These are phyloP conservation scores for Gastrolobium bilobum DNA, from an alignment of 306 rosid species.

Conservation along the genomic window DNA sequence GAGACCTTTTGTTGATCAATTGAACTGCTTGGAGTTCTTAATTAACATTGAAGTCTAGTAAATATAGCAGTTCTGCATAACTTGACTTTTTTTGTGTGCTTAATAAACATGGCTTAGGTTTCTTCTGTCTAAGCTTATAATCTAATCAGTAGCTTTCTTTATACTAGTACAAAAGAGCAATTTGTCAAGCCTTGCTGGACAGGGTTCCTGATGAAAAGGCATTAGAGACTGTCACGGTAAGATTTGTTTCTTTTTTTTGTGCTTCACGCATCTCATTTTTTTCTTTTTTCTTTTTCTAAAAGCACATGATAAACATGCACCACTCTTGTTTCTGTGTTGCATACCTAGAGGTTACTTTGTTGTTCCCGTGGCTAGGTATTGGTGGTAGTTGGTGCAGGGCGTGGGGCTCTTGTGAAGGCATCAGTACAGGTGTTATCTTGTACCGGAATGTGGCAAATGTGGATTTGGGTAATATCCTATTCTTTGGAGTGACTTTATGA, in stretches of 20 bases:
- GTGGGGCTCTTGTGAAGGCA: constrained; percentile 80
- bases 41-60: neutral
- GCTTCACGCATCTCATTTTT: too few relatives aligned
- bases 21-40: constrained; percentile 4
- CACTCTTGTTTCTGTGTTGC: too few relatives aligned
- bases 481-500: neutral
- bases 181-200: constrained; percentile 70
- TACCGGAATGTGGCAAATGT: neutral
- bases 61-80: too few relatives aligned
- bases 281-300: too few relatives aligned
- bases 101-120: neutral
- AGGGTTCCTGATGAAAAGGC: constrained; percentile 74
- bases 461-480: neutral
- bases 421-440: constrained; percentile 64
- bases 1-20: neutral
- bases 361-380: constrained; percentile 58
- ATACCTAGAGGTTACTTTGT: neutral
- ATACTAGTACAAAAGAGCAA: constrained; percentile 73
- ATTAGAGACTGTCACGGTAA: constrained; percentile 59
- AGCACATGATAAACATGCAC: too few relatives aligned
- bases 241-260: neutral
- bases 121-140: neutral
- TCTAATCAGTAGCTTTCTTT: constrained; percentile 23
- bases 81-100: neutral
- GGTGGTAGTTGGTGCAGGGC: constrained; percentile 68